Conservation (phyloP, 306 rosid species). For the Malus domestica region ASM211411v1 NC_041805.1:28159001-28159500, state of each 20-base stretch:
- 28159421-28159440: constrained; percentile 49
- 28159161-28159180: not conserved
- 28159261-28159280: not conserved
- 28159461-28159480: too few species aligned
- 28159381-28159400: constrained; percentile 75
- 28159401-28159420: constrained; percentile 27
- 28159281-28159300: not conserved
- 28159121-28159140: not conserved
- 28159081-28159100: not conserved
- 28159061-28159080: not conserved
- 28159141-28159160: not conserved
- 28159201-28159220: not conserved
- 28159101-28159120: not conserved
- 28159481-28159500: too few species aligned
- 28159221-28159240: not conserved
- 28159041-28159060: not conserved
- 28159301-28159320: too few species aligned
- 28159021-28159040: not conserved
- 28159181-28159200: not conserved
- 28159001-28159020: not conserved
- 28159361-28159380: constrained; percentile 79
- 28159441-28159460: too few species aligned
- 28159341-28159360: constrained; percentile 90
- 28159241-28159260: not conserved
- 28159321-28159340: constrained; percentile 24